phyloP scores from a whole-genome alignment of 495 filamentous ascomycete species.

The Penicillium ucsense region DNA sequence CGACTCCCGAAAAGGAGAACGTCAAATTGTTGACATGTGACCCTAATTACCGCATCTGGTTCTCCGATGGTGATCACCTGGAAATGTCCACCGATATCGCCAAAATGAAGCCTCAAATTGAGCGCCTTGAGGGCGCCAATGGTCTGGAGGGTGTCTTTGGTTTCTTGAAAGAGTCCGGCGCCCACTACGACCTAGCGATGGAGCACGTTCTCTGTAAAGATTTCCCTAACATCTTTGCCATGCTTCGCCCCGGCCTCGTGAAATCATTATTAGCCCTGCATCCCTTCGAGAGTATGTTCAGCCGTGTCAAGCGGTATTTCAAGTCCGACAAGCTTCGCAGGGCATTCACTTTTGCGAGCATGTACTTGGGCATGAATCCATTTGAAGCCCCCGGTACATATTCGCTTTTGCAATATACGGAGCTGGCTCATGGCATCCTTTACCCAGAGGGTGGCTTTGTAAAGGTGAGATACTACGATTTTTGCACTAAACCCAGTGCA shows the following conservation, averaged over 20 bases:
- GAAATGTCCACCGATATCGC: constrained; percentile 49
- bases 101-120: constrained; percentile 56
- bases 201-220: constrained; percentile 51
- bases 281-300: constrained; percentile 56
- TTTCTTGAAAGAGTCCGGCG: constrained; percentile 52
- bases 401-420: constrained; percentile 61
- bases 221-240: constrained; percentile 44
- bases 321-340: constrained; percentile 53
- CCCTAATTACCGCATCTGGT: constrained; percentile 62
- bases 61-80: constrained; percentile 50
- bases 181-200: constrained; percentile 55
- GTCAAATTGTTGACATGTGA: constrained; percentile 56
- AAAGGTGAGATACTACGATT: background rate
- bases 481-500: background rate
- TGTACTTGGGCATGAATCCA: constrained; percentile 71
- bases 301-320: constrained; percentile 50
- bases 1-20: constrained; percentile 47
- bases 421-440: constrained; percentile 64
- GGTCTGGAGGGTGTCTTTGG: constrained; percentile 52
- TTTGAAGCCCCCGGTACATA: constrained; percentile 67
- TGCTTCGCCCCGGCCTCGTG: constrained; percentile 44
- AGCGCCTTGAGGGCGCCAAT: constrained; percentile 53
- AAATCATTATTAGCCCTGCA: constrained; percentile 44
- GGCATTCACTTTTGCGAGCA: constrained; percentile 63
- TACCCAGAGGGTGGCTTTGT: constrained; percentile 64